Evolutionary conservation across 2,329 filamentous ascomycete species (phyloP), one percentile per base, ranked within the genome.

Genomic region (Ceratocystis harringtonii): DNA sequence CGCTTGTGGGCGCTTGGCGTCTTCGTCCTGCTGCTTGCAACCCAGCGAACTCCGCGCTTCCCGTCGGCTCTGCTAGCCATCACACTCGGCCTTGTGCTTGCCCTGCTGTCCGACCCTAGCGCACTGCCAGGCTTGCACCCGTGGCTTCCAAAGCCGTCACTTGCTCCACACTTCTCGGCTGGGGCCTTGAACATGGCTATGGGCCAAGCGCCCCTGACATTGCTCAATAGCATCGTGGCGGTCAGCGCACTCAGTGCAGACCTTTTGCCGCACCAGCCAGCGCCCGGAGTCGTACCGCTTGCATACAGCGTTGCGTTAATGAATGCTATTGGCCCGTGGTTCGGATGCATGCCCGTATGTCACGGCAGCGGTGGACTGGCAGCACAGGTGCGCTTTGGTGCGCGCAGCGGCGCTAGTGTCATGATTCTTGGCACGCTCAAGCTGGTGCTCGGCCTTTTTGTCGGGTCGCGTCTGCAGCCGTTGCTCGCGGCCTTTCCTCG

Each of bases 341-440:
- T 96, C 71, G 92, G 92, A 61, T 88, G 88, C 4, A 97, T 96
- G 94, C 94, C 92, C 2, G 85, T 94, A 3, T 97, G 94, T 72
- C 94, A 97, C 73, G 92, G 92, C 4, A 90, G 90, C 0, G 92
- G 92, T 1, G 92, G 92, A 0, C 78, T 97, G 0, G 94, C 94
- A 4, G 94, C 88, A 0, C 92, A 97, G 73, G 90, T 90, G 73
- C 85, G 90, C 3, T 97, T 97, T 70, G 92, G 92, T 0, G 92
- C 92, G 3, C 85, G 92, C 61, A 95, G 89, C 67, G 92, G 92
- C 8, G 84, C 90, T 0, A 91, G 87, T 70, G 81, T 96, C 68
- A 84, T 96, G 64, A 73, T 95, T 28, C 82, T 97, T 0, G 92
- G 92, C 0, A 58, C 82, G 0, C 75, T 88, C 68, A 96, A 96